phyloP scores from a whole-genome alignment of 139 green algal genomes.

The Marvania coccoides region DNA sequence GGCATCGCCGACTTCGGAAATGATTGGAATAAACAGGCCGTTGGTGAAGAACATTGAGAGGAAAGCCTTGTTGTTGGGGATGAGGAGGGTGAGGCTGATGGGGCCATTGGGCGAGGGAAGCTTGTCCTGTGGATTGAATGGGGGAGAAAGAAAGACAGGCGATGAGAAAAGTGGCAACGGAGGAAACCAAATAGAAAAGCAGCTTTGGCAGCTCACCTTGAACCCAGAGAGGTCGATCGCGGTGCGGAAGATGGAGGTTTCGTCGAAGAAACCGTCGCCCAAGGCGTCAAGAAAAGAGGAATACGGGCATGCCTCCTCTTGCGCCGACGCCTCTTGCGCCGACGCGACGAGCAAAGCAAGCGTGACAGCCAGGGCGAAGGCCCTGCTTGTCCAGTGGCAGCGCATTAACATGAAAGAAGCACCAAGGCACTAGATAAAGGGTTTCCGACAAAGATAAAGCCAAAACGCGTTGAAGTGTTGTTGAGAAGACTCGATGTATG shows the following conservation, averaged over 20 bases:
- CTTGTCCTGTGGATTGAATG: slow-evolving; percentile 6
- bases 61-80: slow-evolving; percentile 22
- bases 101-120: slow-evolving; percentile 7
- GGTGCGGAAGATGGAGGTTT: neutral
- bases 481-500: no score
- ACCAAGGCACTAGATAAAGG: no score
- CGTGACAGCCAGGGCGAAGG: no score
- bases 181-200: neutral
- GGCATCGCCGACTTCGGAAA: neutral
- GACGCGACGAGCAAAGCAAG: no score
- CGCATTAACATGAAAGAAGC: no score
- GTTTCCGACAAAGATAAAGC: no score
- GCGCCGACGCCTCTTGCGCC: no score
- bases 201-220: neutral
- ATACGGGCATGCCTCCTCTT: no score
- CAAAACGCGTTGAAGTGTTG: no score
- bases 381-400: no score
- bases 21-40: slow-evolving; percentile 10
- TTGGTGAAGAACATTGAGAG: slow-evolving; percentile 14
- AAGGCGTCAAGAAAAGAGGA: neutral
- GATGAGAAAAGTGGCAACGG: neutral
- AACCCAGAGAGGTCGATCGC: slow-evolving; percentile 7
- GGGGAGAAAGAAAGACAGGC: neutral
- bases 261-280: neutral
- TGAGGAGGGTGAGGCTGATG: slow-evolving; percentile 18